Base-by-base conservation (phyloP, 139 green algal genomes). In the Chlamydomonas schloesseri region DNA sequence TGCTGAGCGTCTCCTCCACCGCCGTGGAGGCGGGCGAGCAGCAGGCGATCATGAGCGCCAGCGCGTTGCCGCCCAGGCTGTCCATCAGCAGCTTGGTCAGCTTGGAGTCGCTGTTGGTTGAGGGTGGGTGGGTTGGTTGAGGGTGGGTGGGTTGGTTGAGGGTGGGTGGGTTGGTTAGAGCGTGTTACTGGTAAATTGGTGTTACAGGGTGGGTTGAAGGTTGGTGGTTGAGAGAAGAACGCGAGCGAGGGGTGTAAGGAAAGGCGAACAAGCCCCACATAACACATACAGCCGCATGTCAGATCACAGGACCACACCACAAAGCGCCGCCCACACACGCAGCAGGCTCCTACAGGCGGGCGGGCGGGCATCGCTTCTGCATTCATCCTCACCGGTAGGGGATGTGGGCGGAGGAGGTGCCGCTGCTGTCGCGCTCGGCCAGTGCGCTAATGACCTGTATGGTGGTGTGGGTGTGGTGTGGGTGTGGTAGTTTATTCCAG, bases 81-180 rank as follows among this genome's bases (percentile, higher is more conserved):
- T 98, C 95, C 93, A 97, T 97, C 33, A 99, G 92, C 84, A 99
- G 93, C 83, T 96, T 97, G 24, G 97, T 99, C 36, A 99, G 93
- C 91, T 97, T 96, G 64, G 90, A 95, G 87, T 97, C 94, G 11
- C 94, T 87, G 87, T 95, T 94, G 76, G 20, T 8, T 5, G 8
- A 50, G 42, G 8, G 8, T 50, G 5, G 5, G 42, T 50, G 42
- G 42, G 42, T 5, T 50, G 73, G n/a, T n/a, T n/a, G n/a, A n/a
- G 69, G 28, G 50, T 9, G 57, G 33, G 6, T 5, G 71, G 6
- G 42, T 42, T 29, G 24, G 5, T 5, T 37, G n/a, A n/a, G 69
- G 28, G 50, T 9, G 57, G 33, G 6, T 5, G 71, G 6, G 42
- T 42, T 29, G 24, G 5, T 5, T 37, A 34, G 46, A 21, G 71